Evolutionary conservation across 2,329 filamentous ascomycete species (phyloP), one percentile per base, ranked within the genome.

Genomic region (Diplodia intermedia): DNA sequence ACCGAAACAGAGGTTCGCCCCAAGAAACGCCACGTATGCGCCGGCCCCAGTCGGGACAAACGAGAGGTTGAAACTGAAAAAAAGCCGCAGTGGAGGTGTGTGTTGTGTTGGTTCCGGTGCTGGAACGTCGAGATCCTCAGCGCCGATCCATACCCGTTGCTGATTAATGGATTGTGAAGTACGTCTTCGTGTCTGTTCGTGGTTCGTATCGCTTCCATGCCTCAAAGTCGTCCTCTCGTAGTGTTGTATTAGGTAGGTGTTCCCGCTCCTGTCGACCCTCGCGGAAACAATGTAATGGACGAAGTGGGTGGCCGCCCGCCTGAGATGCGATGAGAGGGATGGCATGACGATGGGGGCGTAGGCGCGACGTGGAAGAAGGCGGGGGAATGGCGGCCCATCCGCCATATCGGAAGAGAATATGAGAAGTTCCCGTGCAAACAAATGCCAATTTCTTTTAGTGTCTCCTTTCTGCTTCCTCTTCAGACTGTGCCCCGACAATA

Each of bases 21-120:
- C 60, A 52, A 63, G 47, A 31, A 63, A 63, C 60, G 60, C 43
- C 60, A 63, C 60, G 60, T 63, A 63, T 63, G 60, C 60, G 60
- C 60, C 60, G 60, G 60, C n/a, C 60, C 60, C 60, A 18, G 43
- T 52, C 29, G 47, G 60, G 60, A 52, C 60, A 63, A 63, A 63
- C 60, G 47, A 63, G 43, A 63, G 29, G 47, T 50, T 20, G 60
- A 38, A 63, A 31, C 43, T 63, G 40, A 33, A 52, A 38, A 61
- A 40, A 63, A 52, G 60, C 31, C 47, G 60, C 43, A 52, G 57
- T 49, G 40, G 60, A 63, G 47, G 26, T 52, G 60, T 29, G 60
- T 38, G 40, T 62, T 31, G 26, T 50, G 26, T 15, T 50, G 18
- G 15, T 40, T 62, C 40, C 26, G n/a, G 26, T 50, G n/a, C 9